Evolutionary conservation across 1,284 basidiomycete genomes (phyloP).

Genomic region (Papiliotrema laurentii): DNA sequence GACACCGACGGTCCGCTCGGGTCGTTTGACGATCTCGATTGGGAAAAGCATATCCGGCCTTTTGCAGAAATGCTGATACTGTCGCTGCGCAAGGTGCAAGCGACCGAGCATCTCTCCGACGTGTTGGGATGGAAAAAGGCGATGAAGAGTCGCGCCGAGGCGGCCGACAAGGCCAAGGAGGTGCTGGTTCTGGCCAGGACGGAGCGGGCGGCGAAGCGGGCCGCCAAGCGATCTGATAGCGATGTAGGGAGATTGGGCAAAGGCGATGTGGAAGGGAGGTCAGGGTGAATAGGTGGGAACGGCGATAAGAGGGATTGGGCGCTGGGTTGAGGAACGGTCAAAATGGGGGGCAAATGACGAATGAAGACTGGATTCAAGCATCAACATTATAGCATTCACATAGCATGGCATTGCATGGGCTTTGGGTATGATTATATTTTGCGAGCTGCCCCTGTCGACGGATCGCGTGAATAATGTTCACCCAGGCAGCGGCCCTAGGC

Average conservation of each 20-base stretch:
- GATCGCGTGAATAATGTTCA: background rate
- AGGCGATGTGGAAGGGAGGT: background rate
- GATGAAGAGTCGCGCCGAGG: background rate
- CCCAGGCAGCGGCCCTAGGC: too few relatives aligned
- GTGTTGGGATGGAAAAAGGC: background rate
- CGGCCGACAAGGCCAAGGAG: background rate
- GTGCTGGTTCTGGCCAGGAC: background rate
- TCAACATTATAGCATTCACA: background rate
- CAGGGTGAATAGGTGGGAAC: slow-evolving; percentile 1
- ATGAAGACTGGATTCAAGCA: background rate
- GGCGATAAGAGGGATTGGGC: too few relatives aligned
- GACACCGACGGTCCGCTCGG: background rate
- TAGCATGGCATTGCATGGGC: slow-evolving; percentile 2
- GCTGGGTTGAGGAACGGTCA: background rate
- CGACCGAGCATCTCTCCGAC: background rate
- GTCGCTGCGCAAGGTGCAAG: slow-evolving; percentile 18
- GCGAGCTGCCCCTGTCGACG: background rate
- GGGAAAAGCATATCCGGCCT: slow-evolving; percentile 23
- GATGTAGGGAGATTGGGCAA: background rate
- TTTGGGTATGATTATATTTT: background rate
- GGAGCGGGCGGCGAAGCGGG: background rate
- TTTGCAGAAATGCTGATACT: slow-evolving; percentile 26
- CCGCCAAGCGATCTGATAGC: slow-evolving; percentile 2
- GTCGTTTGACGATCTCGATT: background rate
- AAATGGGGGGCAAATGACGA: background rate